phyloP scores from a whole-genome alignment of 768 basidiomycete genomes.

The Hericium alpestre region DNA sequence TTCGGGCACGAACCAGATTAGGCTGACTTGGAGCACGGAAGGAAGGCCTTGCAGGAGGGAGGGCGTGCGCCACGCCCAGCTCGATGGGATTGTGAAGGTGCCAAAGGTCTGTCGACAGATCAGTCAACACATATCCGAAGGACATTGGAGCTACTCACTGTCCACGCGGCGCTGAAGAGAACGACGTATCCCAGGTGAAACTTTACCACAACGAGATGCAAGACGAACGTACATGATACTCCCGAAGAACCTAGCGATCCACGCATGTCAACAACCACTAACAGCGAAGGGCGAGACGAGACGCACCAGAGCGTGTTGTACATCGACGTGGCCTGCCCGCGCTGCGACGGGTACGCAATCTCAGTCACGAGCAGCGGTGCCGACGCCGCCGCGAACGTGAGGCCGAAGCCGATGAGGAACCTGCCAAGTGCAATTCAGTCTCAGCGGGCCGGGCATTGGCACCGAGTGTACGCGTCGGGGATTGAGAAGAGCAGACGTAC shows the following conservation, averaged over 20 bases:
- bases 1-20: slow-evolving; percentile 35
- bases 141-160: neutral
- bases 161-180: slow-evolving; percentile 20
- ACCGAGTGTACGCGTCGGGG: neutral
- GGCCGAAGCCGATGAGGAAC: slow-evolving; percentile 33
- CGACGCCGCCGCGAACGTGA: slow-evolving; percentile 29
- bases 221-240: slow-evolving; percentile 22
- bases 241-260: slow-evolving; percentile 21
- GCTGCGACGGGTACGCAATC: slow-evolving; percentile 39
- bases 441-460: neutral
- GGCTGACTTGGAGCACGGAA: slow-evolving; percentile 24
- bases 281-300: neutral
- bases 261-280: slow-evolving; percentile 5
- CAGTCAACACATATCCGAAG: neutral
- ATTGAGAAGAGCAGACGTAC: slow-evolving; percentile 12
- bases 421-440: slow-evolving; percentile 7
- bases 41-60: slow-evolving; percentile 26
- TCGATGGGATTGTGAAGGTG: slow-evolving; percentile 23
- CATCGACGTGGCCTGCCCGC: slow-evolving; percentile 32
- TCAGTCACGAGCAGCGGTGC: slow-evolving; percentile 43
- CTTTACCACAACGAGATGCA: neutral
- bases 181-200: neutral
- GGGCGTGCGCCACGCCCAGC: slow-evolving; percentile 35
- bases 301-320: slow-evolving; percentile 35
- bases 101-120: slow-evolving; percentile 23